Evolutionary conservation across 768 basidiomycete genomes (phyloP).

Genomic region (Harrya chromipes): DNA sequence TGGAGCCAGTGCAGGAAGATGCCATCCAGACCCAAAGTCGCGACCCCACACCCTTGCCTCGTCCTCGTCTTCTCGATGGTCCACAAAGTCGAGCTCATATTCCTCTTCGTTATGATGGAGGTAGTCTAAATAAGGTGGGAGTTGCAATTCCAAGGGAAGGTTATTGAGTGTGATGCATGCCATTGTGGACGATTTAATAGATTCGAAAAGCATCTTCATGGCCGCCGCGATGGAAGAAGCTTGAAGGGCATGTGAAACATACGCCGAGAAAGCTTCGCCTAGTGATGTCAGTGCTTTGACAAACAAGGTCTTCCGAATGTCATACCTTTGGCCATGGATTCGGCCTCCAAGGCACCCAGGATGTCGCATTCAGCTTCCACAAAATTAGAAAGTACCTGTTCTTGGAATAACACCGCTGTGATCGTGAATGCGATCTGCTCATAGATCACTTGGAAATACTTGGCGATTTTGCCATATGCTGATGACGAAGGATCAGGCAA

Average conservation of each 20-base stretch:
- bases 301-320: conserved; percentile 26
- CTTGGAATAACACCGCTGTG: conserved; percentile 89
- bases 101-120: conserved; percentile 68
- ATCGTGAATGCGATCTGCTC: conserved; percentile 86
- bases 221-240: conserved; percentile 70
- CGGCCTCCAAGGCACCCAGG: conserved; percentile 69
- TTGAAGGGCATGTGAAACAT: conserved; percentile 54
- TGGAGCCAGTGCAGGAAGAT: conserved; percentile 69
- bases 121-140: conserved; percentile 76
- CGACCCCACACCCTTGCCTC: conserved; percentile 58
- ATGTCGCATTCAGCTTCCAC: conserved; percentile 79
- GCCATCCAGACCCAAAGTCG: conserved; percentile 70
- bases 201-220: conserved; percentile 78
- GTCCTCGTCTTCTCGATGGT: conserved; percentile 51
- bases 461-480: conserved; percentile 68
- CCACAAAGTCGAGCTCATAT: conserved; percentile 48
- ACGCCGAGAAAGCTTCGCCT: conserved; percentile 63
- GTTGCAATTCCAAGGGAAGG: conserved; percentile 80
- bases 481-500: conserved; percentile 88
- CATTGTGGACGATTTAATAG: conserved; percentile 71
- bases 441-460: conserved; percentile 85
- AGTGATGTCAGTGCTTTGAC: conserved; percentile 8
- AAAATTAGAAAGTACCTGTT: conserved; percentile 84
- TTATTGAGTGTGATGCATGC: conserved; percentile 77
- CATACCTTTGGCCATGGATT: conserved; percentile 64